Evolutionary conservation across 345 rosid genomes (phyloP), one percentile per base, ranked within the genome.

Genomic region (Bruguiera parviflora): DNA sequence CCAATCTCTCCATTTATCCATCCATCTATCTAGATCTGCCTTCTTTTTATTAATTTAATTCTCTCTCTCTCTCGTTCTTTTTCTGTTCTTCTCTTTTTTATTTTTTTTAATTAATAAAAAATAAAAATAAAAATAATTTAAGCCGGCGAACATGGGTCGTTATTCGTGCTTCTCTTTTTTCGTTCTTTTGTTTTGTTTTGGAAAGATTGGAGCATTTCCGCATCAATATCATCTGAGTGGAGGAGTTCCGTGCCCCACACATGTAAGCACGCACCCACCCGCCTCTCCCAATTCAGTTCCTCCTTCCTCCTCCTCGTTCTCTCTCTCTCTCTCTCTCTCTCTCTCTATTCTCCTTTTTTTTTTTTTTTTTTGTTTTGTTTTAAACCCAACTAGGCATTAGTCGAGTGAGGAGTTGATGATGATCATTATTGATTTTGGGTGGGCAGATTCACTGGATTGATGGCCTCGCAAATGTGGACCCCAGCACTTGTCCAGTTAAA

Each of bases 121-220:
- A n/a, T n/a, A n/a, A 1, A 28, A 28, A 28, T 2, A 4, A 28
- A 28, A 28, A 33, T 35, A 6, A 35, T 2, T 7, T 37, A 9
- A 37, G 43, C 43, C 2, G 11, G 13, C 2, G 11, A n/a, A 25
- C 29, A 9, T 27, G 53, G 4, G 24, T 32, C 19, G 19, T 62
- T 24, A 20, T 32, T 18, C 4, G 7, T 27, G 28, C 28, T 1
- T 27, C n/a, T 27, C 28, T 27, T 19, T 1, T 8, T 9, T 53
- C 20, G 5, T 11, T 55, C 35, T 55, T 18, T 8, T 9, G 18
- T 55, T 1, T 53, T 53, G 13, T 53, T 39, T 0, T 46, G 5
- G 10, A 51, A 53, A 91, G 98, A 74, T 87, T 21, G 95, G 92
- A 20, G 77, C 66, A 0, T 91, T 89, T 79, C 81, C 83, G 7